Evolutionary conservation across 1,139 yeast genomes (phyloP).

Genomic region (Candida dubliniensis): DNA sequence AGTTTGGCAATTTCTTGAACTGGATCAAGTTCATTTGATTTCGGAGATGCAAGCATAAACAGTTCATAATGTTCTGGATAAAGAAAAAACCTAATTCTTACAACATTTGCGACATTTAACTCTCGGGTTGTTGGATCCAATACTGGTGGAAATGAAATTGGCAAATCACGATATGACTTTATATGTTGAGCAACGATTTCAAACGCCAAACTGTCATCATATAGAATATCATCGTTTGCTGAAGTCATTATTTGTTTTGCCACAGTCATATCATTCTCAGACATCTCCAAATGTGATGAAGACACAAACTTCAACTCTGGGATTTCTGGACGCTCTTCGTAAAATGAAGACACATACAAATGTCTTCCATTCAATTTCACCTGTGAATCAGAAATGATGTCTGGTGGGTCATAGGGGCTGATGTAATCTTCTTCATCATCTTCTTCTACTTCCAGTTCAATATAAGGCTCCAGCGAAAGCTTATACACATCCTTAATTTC

Average conservation of each 20-base stretch:
- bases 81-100: slow-evolving; percentile 37
- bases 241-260: slow-evolving; percentile 20
- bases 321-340: slow-evolving; percentile 21
- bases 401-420: slow-evolving; percentile 42
- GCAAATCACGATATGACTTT: slow-evolving; percentile 35
- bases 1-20: slow-evolving; percentile 65
- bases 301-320: slow-evolving; percentile 25
- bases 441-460: slow-evolving; percentile 14
- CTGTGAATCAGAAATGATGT: slow-evolving; percentile 34
- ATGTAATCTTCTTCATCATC: slow-evolving; percentile 22
- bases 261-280: slow-evolving; percentile 4
- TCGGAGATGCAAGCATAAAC: slow-evolving; percentile 45
- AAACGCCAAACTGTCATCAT: slow-evolving; percentile 29
- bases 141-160: slow-evolving; percentile 40
- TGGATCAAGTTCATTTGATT: slow-evolving; percentile 65
- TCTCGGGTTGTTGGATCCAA: slow-evolving; percentile 18
- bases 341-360: slow-evolving; percentile 32
- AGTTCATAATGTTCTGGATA: slow-evolving; percentile 45
- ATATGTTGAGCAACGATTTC: slow-evolving; percentile 29
- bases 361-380: slow-evolving; percentile 35
- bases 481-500: slow-evolving; percentile 9
- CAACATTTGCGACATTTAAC: slow-evolving; percentile 32
- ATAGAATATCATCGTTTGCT: slow-evolving; percentile 19
- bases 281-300: not conserved
- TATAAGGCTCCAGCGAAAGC: not conserved